These are phyloP conservation scores for Beauveria scarabaeidicola DNA, from an alignment of 2,329 filamentous ascomycete genomes.

Conservation along the genomic window DNA sequence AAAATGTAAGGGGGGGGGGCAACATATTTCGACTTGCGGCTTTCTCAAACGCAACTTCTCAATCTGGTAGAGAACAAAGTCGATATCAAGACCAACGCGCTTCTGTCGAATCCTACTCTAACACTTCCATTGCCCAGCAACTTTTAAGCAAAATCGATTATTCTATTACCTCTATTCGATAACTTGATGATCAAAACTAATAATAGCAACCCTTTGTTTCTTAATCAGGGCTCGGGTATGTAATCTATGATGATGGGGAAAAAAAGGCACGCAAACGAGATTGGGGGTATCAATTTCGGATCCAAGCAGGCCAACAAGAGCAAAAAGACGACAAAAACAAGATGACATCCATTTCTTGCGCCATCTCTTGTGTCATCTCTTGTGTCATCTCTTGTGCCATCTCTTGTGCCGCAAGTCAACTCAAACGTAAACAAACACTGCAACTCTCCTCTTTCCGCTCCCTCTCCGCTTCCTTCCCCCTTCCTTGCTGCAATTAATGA, in stretches of 20 bases:
- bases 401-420: neutral
- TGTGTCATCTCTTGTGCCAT: neutral
- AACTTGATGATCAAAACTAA: neutral
- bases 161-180: conserved; percentile 3
- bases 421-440: neutral
- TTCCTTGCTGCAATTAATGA: conserved; percentile 18
- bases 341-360: too few species aligned
- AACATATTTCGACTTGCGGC: too few species aligned
- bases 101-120: too few species aligned
- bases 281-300: neutral
- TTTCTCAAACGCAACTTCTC: too few species aligned
- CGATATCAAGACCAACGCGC: too few species aligned
- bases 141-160: neutral
- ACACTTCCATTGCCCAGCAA: neutral
- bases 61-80: too few species aligned
- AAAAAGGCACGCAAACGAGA: neutral
- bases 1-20: too few species aligned
- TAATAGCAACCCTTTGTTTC: neutral
- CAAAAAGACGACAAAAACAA: neutral
- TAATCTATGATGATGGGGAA: neutral
- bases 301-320: neutral
- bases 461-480: neutral
- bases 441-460: neutral
- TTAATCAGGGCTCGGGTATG: neutral
- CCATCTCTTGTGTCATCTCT: too few species aligned